Base-by-base conservation (phyloP, 768 basidiomycete genomes). In the Naganishia antarctica region DNA sequence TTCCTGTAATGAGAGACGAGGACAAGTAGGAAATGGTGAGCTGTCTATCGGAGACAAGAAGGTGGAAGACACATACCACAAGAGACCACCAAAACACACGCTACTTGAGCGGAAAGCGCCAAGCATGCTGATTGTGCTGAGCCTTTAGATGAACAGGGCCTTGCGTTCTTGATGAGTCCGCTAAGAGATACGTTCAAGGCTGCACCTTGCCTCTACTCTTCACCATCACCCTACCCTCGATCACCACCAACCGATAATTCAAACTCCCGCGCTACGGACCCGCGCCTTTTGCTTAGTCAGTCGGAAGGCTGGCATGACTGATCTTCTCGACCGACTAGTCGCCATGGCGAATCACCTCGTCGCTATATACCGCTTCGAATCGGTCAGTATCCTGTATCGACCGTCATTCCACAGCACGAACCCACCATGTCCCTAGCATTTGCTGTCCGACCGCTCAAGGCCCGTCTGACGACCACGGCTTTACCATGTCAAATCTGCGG, bases 81-180 rank as follows among this genome's bases (percentile, higher is more conserved):
- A 82, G 51, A 97, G 84, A 78, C 93, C 93, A 43, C 86, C 82
- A 84, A 82, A 70, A 7, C 66, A 60, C 23, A 71, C 63, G 62
- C 70, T 68, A 21, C 68, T 69, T 13, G 72, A 51, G 74, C 86
- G 83, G 80, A 96, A 93, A 61, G 89, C 86, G 64, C 91, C 90
- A 68, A 93, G 87, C 92, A 93, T 92, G 21, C 18, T 41, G 34
- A 11, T 5, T 44, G 34, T n/a, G n/a, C n/a, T n/a, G n/a, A n/a
- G n/a, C n/a, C n/a, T n/a, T n/a, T n/a, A n/a, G n/a, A n/a, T n/a
- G n/a, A n/a, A n/a, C n/a, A n/a, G n/a, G n/a, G n/a, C n/a, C n/a
- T n/a, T n/a, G n/a, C n/a, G n/a, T n/a, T n/a, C n/a, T n/a, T n/a
- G n/a, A n/a, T n/a, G n/a, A n/a, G n/a, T n/a, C n/a, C n/a, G n/a